phyloP scores from a whole-genome alignment of 495 filamentous ascomycete species.

The Bacidia gigantensis region DNA sequence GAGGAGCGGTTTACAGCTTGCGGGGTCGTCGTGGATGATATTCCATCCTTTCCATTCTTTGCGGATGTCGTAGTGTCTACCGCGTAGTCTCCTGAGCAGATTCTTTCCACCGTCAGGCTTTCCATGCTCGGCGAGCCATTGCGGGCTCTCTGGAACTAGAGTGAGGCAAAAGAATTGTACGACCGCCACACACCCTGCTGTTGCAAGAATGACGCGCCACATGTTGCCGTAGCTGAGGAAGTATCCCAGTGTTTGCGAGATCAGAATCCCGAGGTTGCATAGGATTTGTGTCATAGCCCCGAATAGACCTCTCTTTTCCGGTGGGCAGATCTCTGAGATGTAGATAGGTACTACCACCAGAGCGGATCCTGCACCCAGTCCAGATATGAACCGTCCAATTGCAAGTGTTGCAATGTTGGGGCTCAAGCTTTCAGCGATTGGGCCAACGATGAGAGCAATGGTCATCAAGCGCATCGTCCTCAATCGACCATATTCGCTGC shows the following conservation, averaged over 20 bases:
- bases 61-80: slow-evolving; percentile 50
- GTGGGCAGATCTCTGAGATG: slow-evolving; percentile 80
- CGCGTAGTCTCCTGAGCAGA: slow-evolving; percentile 60
- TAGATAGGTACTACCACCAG: slow-evolving; percentile 95
- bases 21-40: too few relatives aligned
- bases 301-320: slow-evolving; percentile 65
- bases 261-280: slow-evolving; percentile 84
- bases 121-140: slow-evolving; percentile 63
- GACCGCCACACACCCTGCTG: slow-evolving; percentile 54
- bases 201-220: slow-evolving; percentile 72
- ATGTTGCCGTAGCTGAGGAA: slow-evolving; percentile 64
- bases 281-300: slow-evolving; percentile 87
- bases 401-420: slow-evolving; percentile 50
- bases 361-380: slow-evolving; percentile 70
- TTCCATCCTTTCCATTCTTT: slow-evolving; percentile 58
- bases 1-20: too few relatives aligned
- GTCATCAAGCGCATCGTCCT: slow-evolving; percentile 58
- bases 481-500: slow-evolving; percentile 47
- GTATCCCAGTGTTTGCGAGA: slow-evolving; percentile 70
- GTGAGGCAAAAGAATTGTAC: slow-evolving; percentile 52
- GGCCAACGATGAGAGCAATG: slow-evolving; percentile 61
- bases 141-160: slow-evolving; percentile 69
- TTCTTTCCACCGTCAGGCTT: slow-evolving; percentile 45
- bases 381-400: slow-evolving; percentile 64
- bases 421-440: slow-evolving; percentile 57